A percentile compares a stretch with the other conserved stretches of the same genome.
Conservation (phyloP, 2,329 filamentous ascomycete genomes). For the Colletotrichum higginsianum region DNA sequence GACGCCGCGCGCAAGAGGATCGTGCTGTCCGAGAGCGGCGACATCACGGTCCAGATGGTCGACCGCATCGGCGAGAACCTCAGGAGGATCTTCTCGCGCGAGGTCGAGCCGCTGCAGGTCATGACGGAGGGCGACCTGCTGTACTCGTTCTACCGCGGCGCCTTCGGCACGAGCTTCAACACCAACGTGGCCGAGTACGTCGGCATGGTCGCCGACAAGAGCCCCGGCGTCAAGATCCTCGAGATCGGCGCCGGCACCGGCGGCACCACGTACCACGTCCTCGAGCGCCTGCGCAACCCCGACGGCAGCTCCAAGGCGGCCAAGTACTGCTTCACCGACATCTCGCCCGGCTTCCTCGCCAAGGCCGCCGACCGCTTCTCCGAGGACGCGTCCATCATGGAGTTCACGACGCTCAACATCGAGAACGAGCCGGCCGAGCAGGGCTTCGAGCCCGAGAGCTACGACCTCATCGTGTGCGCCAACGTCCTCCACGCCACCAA, state of each 20-base stretch:
- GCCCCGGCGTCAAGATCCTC: conserved; percentile 40
- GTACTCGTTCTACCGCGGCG: conserved; percentile 50
- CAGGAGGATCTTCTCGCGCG: conserved; percentile 49
- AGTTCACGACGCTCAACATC: conserved; percentile 50
- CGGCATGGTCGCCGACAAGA: conserved; percentile 46
- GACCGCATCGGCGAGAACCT: conserved; percentile 45
- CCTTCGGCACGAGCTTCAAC: conserved; percentile 36
- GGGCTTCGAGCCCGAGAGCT: conserved; percentile 51
- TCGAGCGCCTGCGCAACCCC: conserved; percentile 36
- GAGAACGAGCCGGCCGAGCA: conserved; percentile 51
- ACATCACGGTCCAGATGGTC: conserved; percentile 37
- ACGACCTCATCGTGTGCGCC: conserved; percentile 55
- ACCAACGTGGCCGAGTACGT: conserved; percentile 37
- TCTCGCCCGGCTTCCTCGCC: conserved; percentile 60
- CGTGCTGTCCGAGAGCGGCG: conserved; percentile 32
- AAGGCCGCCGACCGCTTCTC: conserved; percentile 51
- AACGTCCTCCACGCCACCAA: conserved; percentile 51
- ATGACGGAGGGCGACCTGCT: conserved; percentile 55
- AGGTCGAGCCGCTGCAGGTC: conserved; percentile 53
- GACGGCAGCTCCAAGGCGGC: conserved; percentile 32
- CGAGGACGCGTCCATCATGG: conserved; percentile 43
- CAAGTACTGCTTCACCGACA: conserved; percentile 62
- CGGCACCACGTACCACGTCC: conserved; percentile 33
- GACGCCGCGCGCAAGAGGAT: conserved; percentile 25
- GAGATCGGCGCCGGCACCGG: conserved; percentile 36